Conservation (phyloP, 176 grass and related monocot genomes). For the Oryza meridionalis region DNA sequence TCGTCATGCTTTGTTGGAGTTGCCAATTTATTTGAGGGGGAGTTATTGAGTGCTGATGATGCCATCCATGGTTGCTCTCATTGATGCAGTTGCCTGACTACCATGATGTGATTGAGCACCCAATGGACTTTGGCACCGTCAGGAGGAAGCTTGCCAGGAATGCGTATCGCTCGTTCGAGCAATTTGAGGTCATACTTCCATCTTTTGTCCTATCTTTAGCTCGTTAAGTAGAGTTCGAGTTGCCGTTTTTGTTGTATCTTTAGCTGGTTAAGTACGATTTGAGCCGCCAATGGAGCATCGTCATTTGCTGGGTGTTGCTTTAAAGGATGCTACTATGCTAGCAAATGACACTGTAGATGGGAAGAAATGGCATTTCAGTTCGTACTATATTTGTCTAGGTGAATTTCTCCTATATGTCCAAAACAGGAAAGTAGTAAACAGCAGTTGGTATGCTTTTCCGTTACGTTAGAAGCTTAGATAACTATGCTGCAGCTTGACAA, state of each 20-base stretch:
- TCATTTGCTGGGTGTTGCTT: constrained; percentile 16
- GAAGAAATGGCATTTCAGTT: constrained; percentile 12
- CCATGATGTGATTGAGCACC: constrained; percentile 92
- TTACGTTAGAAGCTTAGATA: background rate
- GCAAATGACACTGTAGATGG: background rate
- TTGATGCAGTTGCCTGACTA: constrained; percentile 90
- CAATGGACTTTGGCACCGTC: constrained; percentile 93
- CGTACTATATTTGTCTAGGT: constrained; percentile 42
- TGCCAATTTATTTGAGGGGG: background rate
- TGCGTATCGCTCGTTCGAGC: constrained; percentile 80
- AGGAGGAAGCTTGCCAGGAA: constrained; percentile 87
- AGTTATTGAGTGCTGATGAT: constrained; percentile 37
- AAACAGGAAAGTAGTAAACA: background rate
- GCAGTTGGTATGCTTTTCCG: background rate
- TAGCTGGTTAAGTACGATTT: background rate
- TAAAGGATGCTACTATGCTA: background rate
- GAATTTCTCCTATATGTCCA: constrained; percentile 9
- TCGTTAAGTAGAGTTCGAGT: background rate
- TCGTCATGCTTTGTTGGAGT: constrained; percentile 38
- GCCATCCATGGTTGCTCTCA: constrained; percentile 39
- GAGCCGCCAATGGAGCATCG: background rate
- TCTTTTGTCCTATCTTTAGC: background rate
- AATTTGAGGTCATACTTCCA: constrained; percentile 76
- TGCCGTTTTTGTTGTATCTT: constrained; percentile 6
- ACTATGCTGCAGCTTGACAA: constrained; percentile 7